Percentiles rank a stretch among this genome's conserved stretches.
These are phyloP conservation scores for Colletotrichum cuscutae DNA, from an alignment of 2,329 filamentous ascomycete genomes.

Conservation along the genomic window DNA sequence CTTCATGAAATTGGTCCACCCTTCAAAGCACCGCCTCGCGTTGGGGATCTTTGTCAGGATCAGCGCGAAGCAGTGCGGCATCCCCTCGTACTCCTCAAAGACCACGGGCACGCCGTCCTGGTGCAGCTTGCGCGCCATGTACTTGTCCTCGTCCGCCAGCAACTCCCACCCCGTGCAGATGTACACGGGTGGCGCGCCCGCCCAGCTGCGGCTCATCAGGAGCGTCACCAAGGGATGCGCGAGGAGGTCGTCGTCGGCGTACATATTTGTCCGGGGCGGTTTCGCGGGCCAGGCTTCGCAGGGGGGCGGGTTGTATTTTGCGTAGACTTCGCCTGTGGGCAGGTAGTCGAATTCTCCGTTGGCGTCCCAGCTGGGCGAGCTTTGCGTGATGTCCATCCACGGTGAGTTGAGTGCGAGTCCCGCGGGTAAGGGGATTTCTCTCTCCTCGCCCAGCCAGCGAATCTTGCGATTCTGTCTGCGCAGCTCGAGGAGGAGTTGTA, in stretches of 20 bases:
- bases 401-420: slow-evolving; percentile 72
- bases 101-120: slow-evolving; percentile 68
- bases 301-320: slow-evolving; percentile 43
- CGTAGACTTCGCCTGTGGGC: slow-evolving; percentile 51
- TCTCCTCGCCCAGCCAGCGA: slow-evolving; percentile 67
- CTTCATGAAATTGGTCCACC: slow-evolving; percentile 67
- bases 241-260: slow-evolving; percentile 63
- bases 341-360: slow-evolving; percentile 74
- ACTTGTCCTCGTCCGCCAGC: slow-evolving; percentile 73
- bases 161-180: slow-evolving; percentile 78
- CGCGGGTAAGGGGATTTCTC: slow-evolving; percentile 73
- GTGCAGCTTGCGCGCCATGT: slow-evolving; percentile 66
- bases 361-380: slow-evolving; percentile 63
- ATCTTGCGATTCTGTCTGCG: slow-evolving; percentile 58
- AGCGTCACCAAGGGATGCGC: slow-evolving; percentile 76
- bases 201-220: slow-evolving; percentile 69
- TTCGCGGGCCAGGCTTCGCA: slow-evolving; percentile 68
- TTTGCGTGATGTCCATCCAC: slow-evolving; percentile 78
- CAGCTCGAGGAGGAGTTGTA: slow-evolving; percentile 76
- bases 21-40: slow-evolving; percentile 62
- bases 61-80: slow-evolving; percentile 80
- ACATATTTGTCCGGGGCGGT: slow-evolving; percentile 65
- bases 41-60: slow-evolving; percentile 60
- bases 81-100: slow-evolving; percentile 80
- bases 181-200: slow-evolving; percentile 72